Evolutionary conservation across 1,284 basidiomycete species (phyloP), one percentile per base, ranked within the genome.

Genomic region (Pseudozyma pruni): DNA sequence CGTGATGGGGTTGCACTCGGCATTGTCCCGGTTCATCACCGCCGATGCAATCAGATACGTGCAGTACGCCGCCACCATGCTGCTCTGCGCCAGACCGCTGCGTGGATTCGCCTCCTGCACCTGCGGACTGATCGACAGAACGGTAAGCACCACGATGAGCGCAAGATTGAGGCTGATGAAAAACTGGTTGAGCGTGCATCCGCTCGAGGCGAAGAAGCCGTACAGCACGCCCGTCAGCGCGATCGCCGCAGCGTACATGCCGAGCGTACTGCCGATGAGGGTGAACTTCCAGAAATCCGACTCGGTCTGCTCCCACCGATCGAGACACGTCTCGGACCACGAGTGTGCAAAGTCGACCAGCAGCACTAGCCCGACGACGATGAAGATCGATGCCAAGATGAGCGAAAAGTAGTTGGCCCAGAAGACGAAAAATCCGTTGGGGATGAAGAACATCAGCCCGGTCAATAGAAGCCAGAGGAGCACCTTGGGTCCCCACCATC

Each of bases 401-500:
- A 97, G 87, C 22, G 94, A 75, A 20, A 95, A 85, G 81, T 95
- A 97, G 77, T 95, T 94, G 45, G 94, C 94, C 93, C 89, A 97
- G 83, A 95, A 91, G 83, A 95, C 92, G 84, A 95, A 94, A 87
- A 96, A 94, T 46, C 87, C 89, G 78, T 95, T 95, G 0, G 93
- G 93, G 71, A 95, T 91, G 83, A 95, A 90, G 86, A 98, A 99
- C 6, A 90, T 91, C 23, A 91, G 83, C 41, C 87, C 85, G 59
- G 95, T 85, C 50, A 95, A 86, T 54, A 91, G 75, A 23, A 94
- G 78, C 92, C 92, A 94, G 6, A 91, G 85, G 43, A 97, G 85
- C 32, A 93, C 89, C 83, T 99, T 99, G 13, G 94, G 94, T 32
- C 95, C 95, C 95, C 95, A 99, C 94, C 94, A 99, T 2, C 95